Evolutionary conservation across 2,329 filamentous ascomycete genomes (phyloP), one percentile per base, ranked within the genome.

Genomic region (Rachicladosporium sp.): DNA sequence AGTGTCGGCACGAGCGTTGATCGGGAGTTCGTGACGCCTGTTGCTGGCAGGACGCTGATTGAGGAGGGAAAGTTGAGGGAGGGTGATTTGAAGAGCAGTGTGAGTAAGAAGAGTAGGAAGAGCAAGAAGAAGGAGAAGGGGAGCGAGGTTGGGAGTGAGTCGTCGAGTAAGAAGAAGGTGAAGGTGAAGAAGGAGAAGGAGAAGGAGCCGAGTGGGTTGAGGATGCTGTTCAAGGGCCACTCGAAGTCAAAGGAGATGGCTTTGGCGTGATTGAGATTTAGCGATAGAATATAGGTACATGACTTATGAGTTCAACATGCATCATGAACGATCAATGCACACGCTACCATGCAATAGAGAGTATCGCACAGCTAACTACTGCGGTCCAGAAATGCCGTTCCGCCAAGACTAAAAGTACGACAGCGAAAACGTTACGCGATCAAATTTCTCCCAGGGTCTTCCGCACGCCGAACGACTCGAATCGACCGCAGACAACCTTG

Each of bases 1-100:
- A 74, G 70, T 48, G 48, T 66, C 4, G 74, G 71, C 15, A 78
- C 74, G 4, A 78, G 71, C 21, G 75, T 79, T 9, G 76, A 80
- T 37, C 76, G 75, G 41, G 76, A 80, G 51, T 78, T 78, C 55
- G 72, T 80, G 54, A 80, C 76, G 3, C 74, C 73, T 0, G 65
- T 64, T 3, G 76, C 76, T 2, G 60, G 62, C 7, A 53, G 56
- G 36, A 61, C 63, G 13, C 53, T 69, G 33, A 60, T 68, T 37
- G 62, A 62, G 10, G 65, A 63, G 15, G 66, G 66, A 9, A 58
- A 63, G 4, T 49, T 70, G 8, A 64, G 63, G n/a, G 66, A 69
- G 49, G 50, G 49, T 7, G 66, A 68, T 42, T 53, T 70, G 45
- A 65, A 64, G 49, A 59, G 58, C 2, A 54, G 46, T 29, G 41